phyloP scores from a whole-genome alignment of 2,329 filamentous ascomycete genomes.

The Talaromyces albobiverticillius region DNA sequence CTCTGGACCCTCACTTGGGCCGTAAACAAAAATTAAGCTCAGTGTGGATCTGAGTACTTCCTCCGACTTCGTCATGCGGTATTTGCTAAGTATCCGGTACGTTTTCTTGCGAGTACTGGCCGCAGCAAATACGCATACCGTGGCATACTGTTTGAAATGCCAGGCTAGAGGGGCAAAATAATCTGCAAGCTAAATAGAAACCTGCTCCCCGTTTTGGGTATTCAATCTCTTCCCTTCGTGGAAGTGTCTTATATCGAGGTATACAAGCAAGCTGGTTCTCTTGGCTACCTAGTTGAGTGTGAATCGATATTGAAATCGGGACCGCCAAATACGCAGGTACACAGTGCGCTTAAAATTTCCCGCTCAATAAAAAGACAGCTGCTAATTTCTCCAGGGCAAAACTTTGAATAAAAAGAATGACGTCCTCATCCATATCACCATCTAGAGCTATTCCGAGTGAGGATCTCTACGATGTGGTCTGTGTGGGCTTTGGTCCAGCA shows the following conservation, averaged over 20 bases:
- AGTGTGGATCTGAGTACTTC: background rate
- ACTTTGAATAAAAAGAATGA: background rate
- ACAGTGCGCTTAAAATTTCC: background rate
- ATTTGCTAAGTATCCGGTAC: background rate
- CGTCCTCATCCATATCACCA: no score
- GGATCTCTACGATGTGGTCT: conserved; percentile 78
- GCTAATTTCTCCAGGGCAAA: background rate
- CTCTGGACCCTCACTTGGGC: conserved; percentile 7
- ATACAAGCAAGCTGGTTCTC: background rate
- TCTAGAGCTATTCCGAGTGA: conserved; percentile 25
- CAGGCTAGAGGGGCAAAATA: background rate
- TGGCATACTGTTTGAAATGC: no score
- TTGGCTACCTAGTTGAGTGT: background rate
- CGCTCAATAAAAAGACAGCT: no score
- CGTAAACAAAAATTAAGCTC: conserved; percentile 6
- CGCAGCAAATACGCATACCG: no score
- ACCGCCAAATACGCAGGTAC: background rate
- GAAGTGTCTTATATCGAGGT: no score
- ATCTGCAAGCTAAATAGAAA: background rate
- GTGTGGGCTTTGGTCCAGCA: conserved; percentile 89
- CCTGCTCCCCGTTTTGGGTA: background rate
- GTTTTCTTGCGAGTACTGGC: background rate
- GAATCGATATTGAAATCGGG: background rate
- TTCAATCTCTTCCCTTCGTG: background rate
- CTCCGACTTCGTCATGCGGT: conserved; percentile 6